These are phyloP conservation scores for Venturia pyrina DNA, from an alignment of 2,329 filamentous ascomycete genomes.

Conservation along the genomic window DNA sequence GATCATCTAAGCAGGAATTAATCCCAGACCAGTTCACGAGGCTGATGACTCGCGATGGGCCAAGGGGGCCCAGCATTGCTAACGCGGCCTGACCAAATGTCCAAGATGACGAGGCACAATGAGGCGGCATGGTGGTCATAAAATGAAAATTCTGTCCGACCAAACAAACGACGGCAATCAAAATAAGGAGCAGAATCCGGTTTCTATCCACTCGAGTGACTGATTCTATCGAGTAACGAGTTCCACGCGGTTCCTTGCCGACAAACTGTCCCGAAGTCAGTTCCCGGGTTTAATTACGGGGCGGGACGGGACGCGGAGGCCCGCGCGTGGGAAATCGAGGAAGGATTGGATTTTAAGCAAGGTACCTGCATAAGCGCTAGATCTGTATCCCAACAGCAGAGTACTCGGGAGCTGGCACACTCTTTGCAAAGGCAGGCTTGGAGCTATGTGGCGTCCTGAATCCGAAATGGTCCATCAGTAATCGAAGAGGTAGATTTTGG, in stretches of 20 bases:
- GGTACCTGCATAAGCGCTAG: background rate
- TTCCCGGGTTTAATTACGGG: background rate
- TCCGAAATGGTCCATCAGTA: too few species aligned
- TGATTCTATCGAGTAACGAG: too few species aligned
- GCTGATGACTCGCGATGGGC: background rate
- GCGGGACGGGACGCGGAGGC: background rate
- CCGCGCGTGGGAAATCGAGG: background rate
- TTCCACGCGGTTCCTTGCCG: too few species aligned
- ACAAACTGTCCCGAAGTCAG: too few species aligned
- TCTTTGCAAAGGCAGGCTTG: too few species aligned
- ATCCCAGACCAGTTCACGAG: background rate
- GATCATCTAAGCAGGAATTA: background rate
- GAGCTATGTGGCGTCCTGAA: too few species aligned
- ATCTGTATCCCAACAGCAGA: background rate
- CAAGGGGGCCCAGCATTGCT: background rate
- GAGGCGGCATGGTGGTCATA: background rate
- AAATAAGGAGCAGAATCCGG: too few species aligned
- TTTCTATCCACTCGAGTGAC: too few species aligned
- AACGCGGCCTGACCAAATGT: background rate
- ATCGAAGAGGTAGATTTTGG: too few species aligned
- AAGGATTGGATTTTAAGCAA: background rate
- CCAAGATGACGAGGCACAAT: background rate
- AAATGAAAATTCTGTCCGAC: too few species aligned
- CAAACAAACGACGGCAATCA: too few species aligned
- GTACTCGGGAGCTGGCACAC: too few species aligned